Evolutionary conservation across 176 grass and related monocot genomes (phyloP), one percentile per base, ranked within the genome.

Genomic region (Eleusine coracana): DNA sequence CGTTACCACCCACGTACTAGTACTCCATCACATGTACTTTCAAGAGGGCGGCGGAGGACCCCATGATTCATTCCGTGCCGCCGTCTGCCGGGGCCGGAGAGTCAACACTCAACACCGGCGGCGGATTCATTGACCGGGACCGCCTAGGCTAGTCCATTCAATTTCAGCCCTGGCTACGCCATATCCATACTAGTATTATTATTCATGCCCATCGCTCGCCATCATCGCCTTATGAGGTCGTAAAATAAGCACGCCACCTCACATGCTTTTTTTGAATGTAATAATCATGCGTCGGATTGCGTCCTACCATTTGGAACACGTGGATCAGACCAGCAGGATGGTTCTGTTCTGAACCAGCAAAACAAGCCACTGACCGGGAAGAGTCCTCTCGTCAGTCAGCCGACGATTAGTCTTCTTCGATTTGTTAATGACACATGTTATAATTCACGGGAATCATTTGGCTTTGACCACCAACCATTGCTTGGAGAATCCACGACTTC

Each of bases 101-200:
- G 70, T 83, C 81, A 75, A 55, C 60, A 20, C 44, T 83, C 81
- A 75, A 55, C 60, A 20, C 44, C 5, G 46, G 71, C 81, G 81
- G 18, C 71, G 20, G 15, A 41, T n/a, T 31, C 15, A 0, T 15
- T 66, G 58, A 65, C 81, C 44, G 21, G 18, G 61, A 5, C 18
- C 13, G 3, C 13, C 45, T 5, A 7, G 29, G n/a, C n/a, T 5
- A 16, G 29, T 64, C 20, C 41, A 25, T 28, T 17, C 69, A 62
- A 41, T 13, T 49, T 49, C 10, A 46, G 48, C 13, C 11, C 14
- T 3, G 41, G 7, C 13, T 54, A 65, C 27, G 2, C 61, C 80
- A 27, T 17, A 12, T 45, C 51, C 51, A 54, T 6, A n/a, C n/a
- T n/a, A n/a, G n/a, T n/a, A n/a, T n/a, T n/a, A 17, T 25, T 34